A percentile compares a stretch with the other conserved stretches of the same genome.
Evolutionary conservation across 176 grass and related monocot genomes (phyloP).

Genomic region (Phragmites australis): DNA sequence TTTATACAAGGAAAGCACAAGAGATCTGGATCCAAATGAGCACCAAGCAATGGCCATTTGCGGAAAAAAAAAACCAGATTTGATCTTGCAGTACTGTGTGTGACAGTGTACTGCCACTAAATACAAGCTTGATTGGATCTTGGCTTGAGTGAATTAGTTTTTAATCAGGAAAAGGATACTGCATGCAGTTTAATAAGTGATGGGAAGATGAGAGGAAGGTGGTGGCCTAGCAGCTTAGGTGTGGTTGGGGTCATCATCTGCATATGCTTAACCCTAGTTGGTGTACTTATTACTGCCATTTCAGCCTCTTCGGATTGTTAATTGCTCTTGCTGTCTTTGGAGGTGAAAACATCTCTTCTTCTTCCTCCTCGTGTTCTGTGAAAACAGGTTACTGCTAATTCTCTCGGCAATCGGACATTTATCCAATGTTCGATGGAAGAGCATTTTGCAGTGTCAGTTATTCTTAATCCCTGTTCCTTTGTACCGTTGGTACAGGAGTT

Average conservation of each 20-base stretch:
- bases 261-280: slow-evolving; percentile 39
- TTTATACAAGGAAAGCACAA: slow-evolving; percentile 74
- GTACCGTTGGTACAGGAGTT: slow-evolving; percentile 40
- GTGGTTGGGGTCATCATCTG: slow-evolving; percentile 46
- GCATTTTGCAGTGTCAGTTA: slow-evolving; percentile 43
- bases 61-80: slow-evolving; percentile 13
- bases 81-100: slow-evolving; percentile 12
- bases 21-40: slow-evolving; percentile 96
- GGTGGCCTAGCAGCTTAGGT: slow-evolving; percentile 8
- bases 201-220: slow-evolving; percentile 73
- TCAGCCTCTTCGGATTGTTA: slow-evolving; percentile 40
- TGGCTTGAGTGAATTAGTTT: background rate
- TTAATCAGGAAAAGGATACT: slow-evolving; percentile 21
- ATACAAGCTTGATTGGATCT: slow-evolving; percentile 41
- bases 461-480: slow-evolving; percentile 39
- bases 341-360: slow-evolving; percentile 55
- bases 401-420: slow-evolving; percentile 52
- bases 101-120: slow-evolving; percentile 23
- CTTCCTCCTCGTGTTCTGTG: slow-evolving; percentile 47
- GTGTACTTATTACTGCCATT: slow-evolving; percentile 46
- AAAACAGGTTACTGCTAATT: slow-evolving; percentile 50
- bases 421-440: slow-evolving; percentile 38
- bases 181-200: background rate
- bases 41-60: background rate
- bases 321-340: slow-evolving; percentile 32